Percentiles rank a stretch among this genome's conserved stretches.
phyloP scores from a whole-genome alignment of 2,329 filamentous ascomycete genomes.

The Tetracladium maxilliforme region DNA sequence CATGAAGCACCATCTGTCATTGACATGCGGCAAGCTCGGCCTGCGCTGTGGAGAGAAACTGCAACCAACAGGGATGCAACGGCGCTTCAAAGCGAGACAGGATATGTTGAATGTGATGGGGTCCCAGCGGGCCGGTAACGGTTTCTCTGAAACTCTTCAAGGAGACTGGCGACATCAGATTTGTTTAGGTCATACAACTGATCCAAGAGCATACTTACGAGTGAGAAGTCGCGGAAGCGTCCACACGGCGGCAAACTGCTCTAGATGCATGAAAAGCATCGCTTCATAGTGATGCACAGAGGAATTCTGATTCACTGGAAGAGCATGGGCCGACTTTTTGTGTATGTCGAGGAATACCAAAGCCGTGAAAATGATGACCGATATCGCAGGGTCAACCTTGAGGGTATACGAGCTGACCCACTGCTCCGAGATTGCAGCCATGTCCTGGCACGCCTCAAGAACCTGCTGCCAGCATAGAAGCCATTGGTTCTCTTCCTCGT shows the following conservation, averaged over 20 bases:
- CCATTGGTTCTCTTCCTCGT: constrained; percentile 8
- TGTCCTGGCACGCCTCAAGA: constrained; percentile 16
- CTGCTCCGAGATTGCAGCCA: constrained; percentile 13
- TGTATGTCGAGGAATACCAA: constrained; percentile 16
- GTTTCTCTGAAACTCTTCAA: too few relatives aligned
- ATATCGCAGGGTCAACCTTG: constrained; percentile 18
- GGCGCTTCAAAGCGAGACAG: too few relatives aligned
- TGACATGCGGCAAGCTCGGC: too few relatives aligned
- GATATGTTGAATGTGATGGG: too few relatives aligned
- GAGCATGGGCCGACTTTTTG: constrained; percentile 2
- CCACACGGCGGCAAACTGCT: constrained; percentile 11
- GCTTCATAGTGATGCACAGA: constrained; percentile 6
- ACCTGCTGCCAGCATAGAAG: constrained; percentile 12
- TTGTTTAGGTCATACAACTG: too few relatives aligned
- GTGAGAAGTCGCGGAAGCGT: constrained; percentile 5
- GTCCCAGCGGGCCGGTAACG: too few relatives aligned
- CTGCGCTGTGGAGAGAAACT: too few relatives aligned
- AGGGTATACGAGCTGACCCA: constrained; percentile 16
- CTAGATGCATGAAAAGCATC: constrained; percentile 9
- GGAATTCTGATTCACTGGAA: constrained; percentile 2
- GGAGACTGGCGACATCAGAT: too few relatives aligned
- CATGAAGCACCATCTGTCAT: too few relatives aligned
- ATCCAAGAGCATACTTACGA: too few relatives aligned
- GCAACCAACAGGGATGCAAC: too few relatives aligned
- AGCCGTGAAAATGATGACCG: constrained; percentile 14